Conservation (phyloP, 176 grass and related monocot species). For the Pharus latifolius region DNA sequence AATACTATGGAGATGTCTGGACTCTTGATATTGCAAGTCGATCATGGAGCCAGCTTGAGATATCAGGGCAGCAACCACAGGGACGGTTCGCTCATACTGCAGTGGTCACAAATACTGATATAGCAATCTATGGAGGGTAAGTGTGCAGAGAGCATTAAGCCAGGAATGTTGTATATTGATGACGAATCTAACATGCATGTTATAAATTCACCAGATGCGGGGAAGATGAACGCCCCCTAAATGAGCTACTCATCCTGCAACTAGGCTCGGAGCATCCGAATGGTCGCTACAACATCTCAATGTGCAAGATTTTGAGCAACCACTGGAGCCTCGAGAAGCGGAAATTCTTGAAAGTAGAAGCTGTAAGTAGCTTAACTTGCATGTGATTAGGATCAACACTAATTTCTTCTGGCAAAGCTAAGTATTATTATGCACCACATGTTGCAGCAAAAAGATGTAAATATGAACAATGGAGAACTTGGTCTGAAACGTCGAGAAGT, state of each 20-base stretch:
- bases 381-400: neutral
- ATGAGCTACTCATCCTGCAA: slow-evolving; percentile 85
- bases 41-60: slow-evolving; percentile 74
- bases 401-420: neutral
- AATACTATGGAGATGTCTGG: slow-evolving; percentile 96
- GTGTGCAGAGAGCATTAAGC: neutral
- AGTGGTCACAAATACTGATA: slow-evolving; percentile 52
- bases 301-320: slow-evolving; percentile 93
- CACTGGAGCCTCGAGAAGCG: slow-evolving; percentile 87
- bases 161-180: too few species aligned
- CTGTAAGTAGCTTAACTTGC: slow-evolving; percentile 12
- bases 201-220: slow-evolving; percentile 54
- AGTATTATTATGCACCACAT: neutral
- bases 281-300: slow-evolving; percentile 80
- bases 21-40: slow-evolving; percentile 58
- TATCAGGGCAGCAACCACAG: slow-evolving; percentile 76
- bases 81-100: slow-evolving; percentile 90
- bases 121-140: slow-evolving; percentile 96
- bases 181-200: neutral
- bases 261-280: slow-evolving; percentile 92
- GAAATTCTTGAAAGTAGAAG: slow-evolving; percentile 54
- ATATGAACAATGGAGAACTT: slow-evolving; percentile 27
- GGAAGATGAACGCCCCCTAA: slow-evolving; percentile 84
- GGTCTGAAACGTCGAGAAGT: slow-evolving; percentile 20
- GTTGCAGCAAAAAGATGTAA: slow-evolving; percentile 34